Conservation (phyloP, 1,284 basidiomycete genomes). For the Fomitopsis pinicola region DNA sequence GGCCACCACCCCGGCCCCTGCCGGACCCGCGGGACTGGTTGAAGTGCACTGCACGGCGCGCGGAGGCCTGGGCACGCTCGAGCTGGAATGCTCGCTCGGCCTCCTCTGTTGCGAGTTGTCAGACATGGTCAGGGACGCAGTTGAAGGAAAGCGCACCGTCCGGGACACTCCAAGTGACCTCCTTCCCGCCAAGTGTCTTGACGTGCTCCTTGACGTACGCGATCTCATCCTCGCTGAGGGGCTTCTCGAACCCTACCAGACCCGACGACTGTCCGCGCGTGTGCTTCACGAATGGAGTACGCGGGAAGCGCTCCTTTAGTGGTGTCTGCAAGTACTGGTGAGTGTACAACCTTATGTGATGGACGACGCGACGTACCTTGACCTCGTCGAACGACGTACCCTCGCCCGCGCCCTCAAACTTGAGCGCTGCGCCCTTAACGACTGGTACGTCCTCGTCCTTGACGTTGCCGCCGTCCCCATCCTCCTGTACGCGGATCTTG, state of each 20-base stretch:
- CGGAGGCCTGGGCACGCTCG: conserved; percentile 65
- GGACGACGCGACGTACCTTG: conserved; percentile 44
- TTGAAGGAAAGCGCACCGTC: conserved; percentile 42
- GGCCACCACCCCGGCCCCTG: conserved; percentile 35
- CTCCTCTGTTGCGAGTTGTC: conserved; percentile 37
- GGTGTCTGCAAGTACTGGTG: conserved; percentile 44
- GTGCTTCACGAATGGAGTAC: conserved; percentile 72
- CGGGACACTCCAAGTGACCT: conserved; percentile 57
- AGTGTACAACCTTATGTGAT: conserved; percentile 12
- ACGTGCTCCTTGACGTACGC: conserved; percentile 57
- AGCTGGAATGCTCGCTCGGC: conserved; percentile 67
- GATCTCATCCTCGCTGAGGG: conserved; percentile 64
- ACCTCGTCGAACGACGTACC: conserved; percentile 66
- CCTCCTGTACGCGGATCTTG: conserved; percentile 60
- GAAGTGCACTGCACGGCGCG: conserved; percentile 37
- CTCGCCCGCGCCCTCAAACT: conserved; percentile 68
- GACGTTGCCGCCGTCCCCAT: conserved; percentile 63
- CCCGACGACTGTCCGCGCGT: conserved; percentile 47
- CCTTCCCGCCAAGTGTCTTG: conserved; percentile 56
- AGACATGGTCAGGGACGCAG: neutral
- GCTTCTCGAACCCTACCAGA: conserved; percentile 49
- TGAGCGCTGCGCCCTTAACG: conserved; percentile 69
- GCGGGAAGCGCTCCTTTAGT: conserved; percentile 75
- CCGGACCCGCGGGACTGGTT: conserved; percentile 31
- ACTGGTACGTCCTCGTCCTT: conserved; percentile 70